Evolutionary conservation across 257 asterid species (phyloP).

Genomic region (Lavandula angustifolia): DNA sequence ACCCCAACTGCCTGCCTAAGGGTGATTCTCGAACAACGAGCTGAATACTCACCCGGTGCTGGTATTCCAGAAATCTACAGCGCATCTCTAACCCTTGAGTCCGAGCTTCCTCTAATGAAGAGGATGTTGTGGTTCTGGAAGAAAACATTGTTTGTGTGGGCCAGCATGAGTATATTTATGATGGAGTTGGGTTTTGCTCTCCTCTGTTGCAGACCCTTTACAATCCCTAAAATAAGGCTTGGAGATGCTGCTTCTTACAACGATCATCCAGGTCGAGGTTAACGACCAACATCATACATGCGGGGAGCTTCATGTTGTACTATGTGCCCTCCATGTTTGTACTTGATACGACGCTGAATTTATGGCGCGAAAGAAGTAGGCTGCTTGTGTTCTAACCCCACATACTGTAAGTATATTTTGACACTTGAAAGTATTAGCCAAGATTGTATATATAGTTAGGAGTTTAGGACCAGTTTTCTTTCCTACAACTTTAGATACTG

Average conservation of each 20-base stretch:
- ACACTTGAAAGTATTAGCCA: neutral
- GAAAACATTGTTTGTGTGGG: slow-evolving; percentile 76
- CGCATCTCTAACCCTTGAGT: slow-evolving; percentile 60
- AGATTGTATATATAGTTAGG: slow-evolving; percentile 16
- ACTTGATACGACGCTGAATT: neutral
- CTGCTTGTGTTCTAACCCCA: slow-evolving; percentile 14
- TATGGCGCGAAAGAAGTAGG: slow-evolving; percentile 18
- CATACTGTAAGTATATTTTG: slow-evolving; percentile 20
- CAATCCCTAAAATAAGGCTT: slow-evolving; percentile 62
- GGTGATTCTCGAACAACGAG: slow-evolving; percentile 74
- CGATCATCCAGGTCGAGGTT: slow-evolving; percentile 29
- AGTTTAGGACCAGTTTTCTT: neutral
- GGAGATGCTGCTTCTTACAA: slow-evolving; percentile 37
- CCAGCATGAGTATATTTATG: slow-evolving; percentile 65
- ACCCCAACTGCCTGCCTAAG: slow-evolving; percentile 68
- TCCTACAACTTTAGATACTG: slow-evolving; percentile 5
- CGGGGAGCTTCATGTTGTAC: slow-evolving; percentile 10
- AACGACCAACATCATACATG: neutral
- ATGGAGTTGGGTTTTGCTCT: slow-evolving; percentile 64
- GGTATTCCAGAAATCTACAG: slow-evolving; percentile 83
- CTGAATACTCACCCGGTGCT: slow-evolving; percentile 64
- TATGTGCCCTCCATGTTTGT: slow-evolving; percentile 21
- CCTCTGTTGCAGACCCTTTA: slow-evolving; percentile 66
- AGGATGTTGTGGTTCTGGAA: slow-evolving; percentile 75
- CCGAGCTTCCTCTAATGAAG: slow-evolving; percentile 69